Evolutionary conservation across 257 asterid species (phyloP).

Genomic region (Solanum clarkiae): DNA sequence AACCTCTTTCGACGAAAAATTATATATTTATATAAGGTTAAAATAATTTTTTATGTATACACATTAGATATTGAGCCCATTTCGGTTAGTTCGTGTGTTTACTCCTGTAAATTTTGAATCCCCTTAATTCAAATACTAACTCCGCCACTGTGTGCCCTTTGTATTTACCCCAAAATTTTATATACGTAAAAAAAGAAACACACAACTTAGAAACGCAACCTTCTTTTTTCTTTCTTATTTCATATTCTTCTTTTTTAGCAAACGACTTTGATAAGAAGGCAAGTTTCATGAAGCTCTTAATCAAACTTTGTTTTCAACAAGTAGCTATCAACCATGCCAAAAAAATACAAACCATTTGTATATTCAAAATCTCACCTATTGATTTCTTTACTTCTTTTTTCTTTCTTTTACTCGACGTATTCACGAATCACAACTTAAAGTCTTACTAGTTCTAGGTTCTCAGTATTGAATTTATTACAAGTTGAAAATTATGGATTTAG

Average conservation of each 20-base stretch:
- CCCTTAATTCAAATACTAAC: too few species aligned
- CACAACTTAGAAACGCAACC: background rate
- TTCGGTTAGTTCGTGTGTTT: too few species aligned
- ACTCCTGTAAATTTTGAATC: too few species aligned
- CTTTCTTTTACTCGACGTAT: too few species aligned
- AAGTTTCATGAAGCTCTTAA: slow-evolving; percentile 1
- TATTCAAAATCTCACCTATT: background rate
- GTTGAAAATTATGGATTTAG: background rate
- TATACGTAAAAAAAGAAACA: background rate
- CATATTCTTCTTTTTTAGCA: background rate
- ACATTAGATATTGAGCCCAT: too few species aligned
- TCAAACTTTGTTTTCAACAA: background rate
- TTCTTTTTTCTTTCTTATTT: background rate
- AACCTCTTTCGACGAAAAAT: too few species aligned
- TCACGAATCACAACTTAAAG: too few species aligned
- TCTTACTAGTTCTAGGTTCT: background rate
- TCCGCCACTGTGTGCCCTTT: too few species aligned
- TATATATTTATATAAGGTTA: too few species aligned
- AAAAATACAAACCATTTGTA: background rate
- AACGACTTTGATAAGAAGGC: slow-evolving; percentile 12
- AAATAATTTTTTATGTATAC: too few species aligned
- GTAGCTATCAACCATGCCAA: background rate
- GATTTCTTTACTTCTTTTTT: too few species aligned
- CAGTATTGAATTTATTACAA: background rate
- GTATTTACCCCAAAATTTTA: background rate